These are phyloP conservation scores for Boletus semigastroideus DNA, from an alignment of 1,284 basidiomycete species.

Conservation along the genomic window DNA sequence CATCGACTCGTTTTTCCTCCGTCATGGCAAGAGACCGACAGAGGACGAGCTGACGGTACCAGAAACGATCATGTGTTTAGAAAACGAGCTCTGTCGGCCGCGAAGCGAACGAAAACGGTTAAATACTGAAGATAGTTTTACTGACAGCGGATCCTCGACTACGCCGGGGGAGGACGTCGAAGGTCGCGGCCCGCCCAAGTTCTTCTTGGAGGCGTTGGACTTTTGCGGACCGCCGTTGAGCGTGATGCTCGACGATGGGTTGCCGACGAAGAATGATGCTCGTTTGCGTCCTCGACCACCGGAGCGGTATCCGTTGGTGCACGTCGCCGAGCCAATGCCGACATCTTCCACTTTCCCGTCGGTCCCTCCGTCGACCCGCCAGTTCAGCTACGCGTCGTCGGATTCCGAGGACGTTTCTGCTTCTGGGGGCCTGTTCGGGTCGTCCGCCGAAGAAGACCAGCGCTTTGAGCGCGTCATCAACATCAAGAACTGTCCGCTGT, in stretches of 20 bases:
- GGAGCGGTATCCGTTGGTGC: conserved; percentile 37
- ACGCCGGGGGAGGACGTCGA: conserved; percentile 43
- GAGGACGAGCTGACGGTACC: conserved; percentile 77
- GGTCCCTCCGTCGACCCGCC: conserved; percentile 21
- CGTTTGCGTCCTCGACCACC: conserved; percentile 18
- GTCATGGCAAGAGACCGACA: conserved; percentile 64
- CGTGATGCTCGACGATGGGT: conserved; percentile 28
- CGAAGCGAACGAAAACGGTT: conserved; percentile 67
- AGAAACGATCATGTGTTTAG: conserved; percentile 78
- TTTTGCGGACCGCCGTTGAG: conserved; percentile 58
- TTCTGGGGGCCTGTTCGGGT: conserved; percentile 1
- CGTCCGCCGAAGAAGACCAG: conserved; percentile 35
- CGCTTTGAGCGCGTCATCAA: conserved; percentile 91
- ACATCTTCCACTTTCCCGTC: conserved; percentile 20
- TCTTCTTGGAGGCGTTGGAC: conserved; percentile 55
- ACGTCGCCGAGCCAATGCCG: conserved; percentile 32
- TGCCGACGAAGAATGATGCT: conserved; percentile 16
- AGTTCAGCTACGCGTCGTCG: conserved; percentile 40
- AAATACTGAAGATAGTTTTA: conserved; percentile 40
- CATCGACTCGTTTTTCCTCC: conserved; percentile 77
- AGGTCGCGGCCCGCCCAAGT: conserved; percentile 14
- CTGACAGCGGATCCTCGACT: conserved; percentile 35
- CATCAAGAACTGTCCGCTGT: conserved; percentile 91
- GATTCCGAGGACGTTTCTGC: conserved; percentile 44
- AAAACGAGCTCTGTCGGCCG: conserved; percentile 75